Percentiles rank a stretch among this genome's conserved stretches.
Conservation (phyloP, 2,329 filamentous ascomycete genomes). For the Periconia sp. region DNA sequence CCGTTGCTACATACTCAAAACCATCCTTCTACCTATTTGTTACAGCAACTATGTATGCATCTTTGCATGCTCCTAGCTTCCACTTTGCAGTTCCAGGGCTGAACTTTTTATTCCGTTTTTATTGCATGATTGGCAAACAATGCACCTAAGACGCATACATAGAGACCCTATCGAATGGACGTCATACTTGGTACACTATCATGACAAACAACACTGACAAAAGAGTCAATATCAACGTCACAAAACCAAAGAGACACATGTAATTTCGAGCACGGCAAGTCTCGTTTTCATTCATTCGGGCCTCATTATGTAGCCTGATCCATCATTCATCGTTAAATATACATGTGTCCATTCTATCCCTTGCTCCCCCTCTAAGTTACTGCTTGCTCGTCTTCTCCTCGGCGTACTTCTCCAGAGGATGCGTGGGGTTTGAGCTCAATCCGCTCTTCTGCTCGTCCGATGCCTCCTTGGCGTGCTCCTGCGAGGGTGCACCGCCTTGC, state of each 20-base stretch:
- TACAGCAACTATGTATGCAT: too few relatives aligned
- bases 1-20: not conserved
- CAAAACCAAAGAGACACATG: too few relatives aligned
- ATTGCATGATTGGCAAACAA: too few relatives aligned
- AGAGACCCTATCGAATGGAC: too few relatives aligned
- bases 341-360: not conserved
- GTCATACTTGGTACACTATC: too few relatives aligned
- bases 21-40: not conserved
- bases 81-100: too few relatives aligned
- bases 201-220: too few relatives aligned
- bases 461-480: conserved; percentile 53
- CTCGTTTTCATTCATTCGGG: not conserved
- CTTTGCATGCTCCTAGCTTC: too few relatives aligned
- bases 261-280: too few relatives aligned
- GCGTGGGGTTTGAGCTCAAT: conserved; percentile 65
- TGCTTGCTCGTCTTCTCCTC: conserved; percentile 64
- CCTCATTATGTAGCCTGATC: not conserved
- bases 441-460: conserved; percentile 50
- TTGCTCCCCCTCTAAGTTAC: conserved; percentile 6
- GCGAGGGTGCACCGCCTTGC: conserved; percentile 45
- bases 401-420: conserved; percentile 62
- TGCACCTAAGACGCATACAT: too few relatives aligned
- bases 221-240: too few relatives aligned
- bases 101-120: too few relatives aligned
- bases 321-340: not conserved